Evolutionary conservation across 2,329 filamentous ascomycete genomes (phyloP), one percentile per base, ranked within the genome.

Genomic region (Phialocephala sp.): DNA sequence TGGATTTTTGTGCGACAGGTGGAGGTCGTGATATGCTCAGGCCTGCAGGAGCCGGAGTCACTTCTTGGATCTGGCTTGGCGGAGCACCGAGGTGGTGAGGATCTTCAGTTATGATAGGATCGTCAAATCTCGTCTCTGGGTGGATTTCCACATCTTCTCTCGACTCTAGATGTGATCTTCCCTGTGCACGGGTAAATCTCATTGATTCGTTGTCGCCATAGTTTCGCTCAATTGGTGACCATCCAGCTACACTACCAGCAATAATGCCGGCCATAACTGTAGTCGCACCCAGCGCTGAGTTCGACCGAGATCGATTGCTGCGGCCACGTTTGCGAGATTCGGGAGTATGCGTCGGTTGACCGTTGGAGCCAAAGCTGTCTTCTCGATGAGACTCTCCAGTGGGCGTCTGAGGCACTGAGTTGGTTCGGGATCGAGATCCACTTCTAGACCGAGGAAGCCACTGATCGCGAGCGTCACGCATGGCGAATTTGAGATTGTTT

Each of bases 201-300:
- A 68, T 71, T 39, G 69, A 69, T 27, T 75, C 74, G 35, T 66
- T 66, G 18, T 75, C 74, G 20, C 63, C 66, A 59, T 72, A 69
- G 58, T 77, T 79, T 9, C 85, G 89, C 87, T 66, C 90, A 90
- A 80, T 89, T 0, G 91, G 91, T 57, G 90, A 91, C 91, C 91
- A 94, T 36, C 89, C 90, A 15, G 88, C 90, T 39, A 94, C 86
- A 73, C 89, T 90, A 52, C 90, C 91, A 9, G 91, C 91, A 59
- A 94, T 87, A 65, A 94, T 89, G 67, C 91, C 91, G n/a, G 91
- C 90, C 91, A 93, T 93, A 67, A 93, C 91, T 8, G 89, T 88
- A 1, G 90, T 89, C 1, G 91, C 89, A 12, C 89, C 91, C 12
- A 94, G 83, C 1, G 90, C 90, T 35, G 90, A 93, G 77, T 89